Evolutionary conservation across 257 asterid genomes (phyloP), one percentile per base, ranked within the genome.

Genomic region (Coffea canephora): DNA sequence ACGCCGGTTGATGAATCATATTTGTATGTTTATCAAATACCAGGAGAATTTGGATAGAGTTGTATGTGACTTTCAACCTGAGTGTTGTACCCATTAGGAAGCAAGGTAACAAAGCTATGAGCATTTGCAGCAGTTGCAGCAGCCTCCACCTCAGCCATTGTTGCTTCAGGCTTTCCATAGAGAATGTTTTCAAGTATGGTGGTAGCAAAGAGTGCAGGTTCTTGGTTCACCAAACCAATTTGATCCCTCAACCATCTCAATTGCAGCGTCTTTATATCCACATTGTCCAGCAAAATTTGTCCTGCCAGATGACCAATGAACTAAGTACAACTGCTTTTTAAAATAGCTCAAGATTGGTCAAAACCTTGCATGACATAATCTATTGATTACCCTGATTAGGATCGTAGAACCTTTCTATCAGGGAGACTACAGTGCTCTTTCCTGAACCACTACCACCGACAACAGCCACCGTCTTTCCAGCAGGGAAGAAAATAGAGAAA

Each of bases 401-500:
- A 88, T 96, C 99, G 52, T 96, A 96, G 80, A 96, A 96, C 82
- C 99, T 89, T 85, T 96, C 99, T 2, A 96, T 89, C 80, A 96
- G 82, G 25, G 98, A 94, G 78, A 96, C 96, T 8, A 96, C 96
- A 0, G 99, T 96, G 90, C 98, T 96, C 89, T 96, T 96, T 69
- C 99, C 99, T 0, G 99, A 95, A 76, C 99, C 99, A 76, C 98
- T 95, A 64, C 99, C 99, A 54, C 99, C 99, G 45, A 96, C 99
- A 39, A 96, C 98, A 6, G 99, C 99, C 65, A 92, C 91, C 0
- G 98, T 96, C 83, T 94, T 96, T 64, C 99, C 99, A 23, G 99
- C 99, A 14, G 98, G 98, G 83, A 96, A 94, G 89, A 90, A 91
- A 81, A 96, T 92, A 77, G 97, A 92, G 83, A 96, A 96, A 79